Evolutionary conservation across 2,329 filamentous ascomycete species (phyloP), one percentile per base, ranked within the genome.

Genomic region (Hymenoscyphus fraxineus): DNA sequence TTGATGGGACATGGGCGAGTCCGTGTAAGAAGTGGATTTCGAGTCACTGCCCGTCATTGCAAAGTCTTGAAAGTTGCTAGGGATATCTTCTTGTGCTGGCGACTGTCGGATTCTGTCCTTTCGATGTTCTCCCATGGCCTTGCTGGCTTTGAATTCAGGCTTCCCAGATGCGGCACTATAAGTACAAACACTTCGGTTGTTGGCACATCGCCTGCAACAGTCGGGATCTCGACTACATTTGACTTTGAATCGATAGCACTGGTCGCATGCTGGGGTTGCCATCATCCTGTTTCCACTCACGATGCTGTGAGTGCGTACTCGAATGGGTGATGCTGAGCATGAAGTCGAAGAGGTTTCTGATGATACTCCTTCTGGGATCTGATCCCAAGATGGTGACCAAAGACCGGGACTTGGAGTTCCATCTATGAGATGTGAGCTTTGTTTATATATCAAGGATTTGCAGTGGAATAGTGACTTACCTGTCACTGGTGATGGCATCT

Each of bases 211-310:
- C 38, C 32, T 56, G 41, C 61, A 63, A 27, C 61, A 63, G 51
- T 63, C 55, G 16, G 61, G 61, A 16, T 63, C 61, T 63, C 61
- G 16, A 19, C 55, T 63, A 22, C 61, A 63, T 63, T 63, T 63
- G 15, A 63, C 61, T 47, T 63, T 63, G 56, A 63, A 63, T 13
- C 61, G 61, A 59, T 63, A 63, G 41, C 61, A 63, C 31, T 63
- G 61, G 22, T 63, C 61, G 51, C 61, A 63, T 47, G 61, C 61
- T 44, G 61, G 41, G 6, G 61, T 63, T 6, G 40, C 41, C 61
- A 61, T 61, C 2, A 61, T 35, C n/a, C 60, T 31, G 19, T 61
- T 61, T n/a, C 60, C 38, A n/a, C 61, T 51, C 6, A 56, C 40
- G 10, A 40, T 47, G 38, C 61, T 63, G 13, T 58, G 61, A 39